Conservation (phyloP, 768 basidiomycete species). For the Suillus subluteus region DNA sequence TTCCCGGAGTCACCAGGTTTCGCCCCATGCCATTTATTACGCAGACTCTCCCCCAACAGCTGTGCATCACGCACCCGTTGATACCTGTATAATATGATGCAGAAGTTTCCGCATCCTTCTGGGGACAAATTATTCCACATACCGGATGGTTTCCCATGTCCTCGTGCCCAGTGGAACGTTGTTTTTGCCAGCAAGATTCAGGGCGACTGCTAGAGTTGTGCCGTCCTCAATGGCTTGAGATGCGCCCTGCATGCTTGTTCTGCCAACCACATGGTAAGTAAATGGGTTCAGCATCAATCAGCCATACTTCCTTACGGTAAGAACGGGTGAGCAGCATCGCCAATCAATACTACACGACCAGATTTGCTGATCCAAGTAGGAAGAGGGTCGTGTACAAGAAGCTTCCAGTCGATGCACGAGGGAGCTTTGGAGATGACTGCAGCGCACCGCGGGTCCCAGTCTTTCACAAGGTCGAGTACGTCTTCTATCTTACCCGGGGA, state of each 20-base stretch:
- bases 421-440: conserved; percentile 28
- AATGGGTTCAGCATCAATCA: background rate
- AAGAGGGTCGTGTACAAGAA: conserved; percentile 41
- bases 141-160: conserved; percentile 21
- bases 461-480: conserved; percentile 25
- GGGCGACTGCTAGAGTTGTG: conserved; percentile 35
- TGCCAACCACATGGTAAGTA: conserved; percentile 11
- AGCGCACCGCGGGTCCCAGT: conserved; percentile 28
- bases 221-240: conserved; percentile 47
- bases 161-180: conserved; percentile 13
- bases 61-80: conserved; percentile 27
- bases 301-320: conserved; percentile 25
- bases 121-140: background rate
- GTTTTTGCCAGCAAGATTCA: conserved; percentile 20
- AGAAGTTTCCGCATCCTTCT: background rate
- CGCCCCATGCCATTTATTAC: conserved; percentile 29
- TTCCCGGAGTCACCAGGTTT: conserved; percentile 19
- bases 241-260: conserved; percentile 37
- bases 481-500: conserved; percentile 27
- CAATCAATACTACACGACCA: conserved; percentile 28
- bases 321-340: conserved; percentile 35
- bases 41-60: conserved; percentile 28
- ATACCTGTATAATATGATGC: conserved; percentile 18
- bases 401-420: conserved; percentile 42
- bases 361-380: conserved; percentile 39